A percentile compares a stretch with the other conserved stretches of the same genome.
Conservation (phyloP, 1,139 yeast genomes). For the Geotrichum bryndzae region DNA sequence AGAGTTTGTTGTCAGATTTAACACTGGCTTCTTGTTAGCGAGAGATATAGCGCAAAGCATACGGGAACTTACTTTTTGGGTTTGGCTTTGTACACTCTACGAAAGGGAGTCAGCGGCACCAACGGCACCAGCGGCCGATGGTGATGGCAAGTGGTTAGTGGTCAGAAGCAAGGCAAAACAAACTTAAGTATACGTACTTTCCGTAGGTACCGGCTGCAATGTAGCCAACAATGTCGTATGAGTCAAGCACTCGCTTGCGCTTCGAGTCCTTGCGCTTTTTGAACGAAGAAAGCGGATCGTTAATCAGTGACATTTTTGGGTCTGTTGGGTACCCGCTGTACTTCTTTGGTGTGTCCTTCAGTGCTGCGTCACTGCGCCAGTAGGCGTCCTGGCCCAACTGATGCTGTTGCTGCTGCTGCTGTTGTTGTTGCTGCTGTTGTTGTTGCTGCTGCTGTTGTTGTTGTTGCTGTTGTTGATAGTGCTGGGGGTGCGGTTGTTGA, state of each 20-base stretch:
- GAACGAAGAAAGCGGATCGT: slow-evolving; percentile 36
- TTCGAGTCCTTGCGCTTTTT: slow-evolving; percentile 57
- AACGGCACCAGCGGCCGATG: background rate
- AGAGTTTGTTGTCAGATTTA: slow-evolving; percentile 20
- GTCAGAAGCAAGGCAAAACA: background rate
- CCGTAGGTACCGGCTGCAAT: slow-evolving; percentile 99
- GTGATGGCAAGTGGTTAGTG: background rate
- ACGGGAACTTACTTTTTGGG: slow-evolving; percentile 27
- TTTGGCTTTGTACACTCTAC: slow-evolving; percentile 79
- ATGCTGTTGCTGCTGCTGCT: background rate
- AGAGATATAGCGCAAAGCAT: background rate
- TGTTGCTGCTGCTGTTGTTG: slow-evolving; percentile 1
- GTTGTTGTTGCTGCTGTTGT: background rate
- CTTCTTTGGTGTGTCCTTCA: background rate
- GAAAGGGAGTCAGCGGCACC: background rate
- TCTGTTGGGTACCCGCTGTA: background rate
- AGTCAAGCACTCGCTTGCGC: slow-evolving; percentile 66
- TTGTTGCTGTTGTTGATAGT: background rate
- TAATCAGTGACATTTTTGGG: slow-evolving; percentile 20
- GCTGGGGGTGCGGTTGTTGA: background rate
- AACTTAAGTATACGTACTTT: slow-evolving; percentile 18
- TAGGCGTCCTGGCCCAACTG: background rate
- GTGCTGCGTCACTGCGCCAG: background rate
- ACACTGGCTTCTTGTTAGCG: background rate
- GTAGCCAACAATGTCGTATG: slow-evolving; percentile 85